Evolutionary conservation across 108 stramenopile genomes (phyloP), one percentile per base, ranked within the genome.

Genomic region (Pseudonitzschia pungens): DNA sequence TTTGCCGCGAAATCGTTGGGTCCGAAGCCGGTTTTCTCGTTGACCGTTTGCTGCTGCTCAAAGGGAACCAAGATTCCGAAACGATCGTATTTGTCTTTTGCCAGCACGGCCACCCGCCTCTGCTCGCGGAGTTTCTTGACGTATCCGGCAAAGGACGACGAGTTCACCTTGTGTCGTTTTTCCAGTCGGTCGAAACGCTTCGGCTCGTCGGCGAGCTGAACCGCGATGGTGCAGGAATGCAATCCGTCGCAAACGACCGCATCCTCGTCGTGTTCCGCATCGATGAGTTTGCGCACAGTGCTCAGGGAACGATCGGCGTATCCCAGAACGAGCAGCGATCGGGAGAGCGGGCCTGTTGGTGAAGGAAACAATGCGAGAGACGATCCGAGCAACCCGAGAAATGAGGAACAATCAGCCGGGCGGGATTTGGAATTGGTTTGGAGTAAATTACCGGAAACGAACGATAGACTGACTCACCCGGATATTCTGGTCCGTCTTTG

Each of bases 1-100:
- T 43, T 50, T 27, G 77, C 75, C 22, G 68, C 69, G 72, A 81
- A 81, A 77, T 92, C 87, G 18, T 84, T 77, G 16, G 70, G 28
- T 5, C 18, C 52, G 65, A 64, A 33, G 18, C 62, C 24, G 24
- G 22, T 45, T 54, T 27, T 67, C 8, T 81, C 84, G 20, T 66
- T 59, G 31, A 72, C 72, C 14, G 68, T 54, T 16, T 70, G 71
- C n/a, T 62, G 26, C 12, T 43, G 12, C 41, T 62, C 60, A 62
- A 70, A 52, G 60, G 92, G 90, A 4, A 70, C 65, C 24, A 94
- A 40, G 40, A 94, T 83, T 3, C 82, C 90, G 68, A 90, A 83
- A 55, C 92, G 69, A 33, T 77, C 81, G 12, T 78, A 77, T 24
- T 89, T 90, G 76, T 90, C 90, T 55, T 75, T 80, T 0, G 76